Base-by-base conservation (phyloP, 768 basidiomycete genomes). In the Hygrocybe punicea region DNA sequence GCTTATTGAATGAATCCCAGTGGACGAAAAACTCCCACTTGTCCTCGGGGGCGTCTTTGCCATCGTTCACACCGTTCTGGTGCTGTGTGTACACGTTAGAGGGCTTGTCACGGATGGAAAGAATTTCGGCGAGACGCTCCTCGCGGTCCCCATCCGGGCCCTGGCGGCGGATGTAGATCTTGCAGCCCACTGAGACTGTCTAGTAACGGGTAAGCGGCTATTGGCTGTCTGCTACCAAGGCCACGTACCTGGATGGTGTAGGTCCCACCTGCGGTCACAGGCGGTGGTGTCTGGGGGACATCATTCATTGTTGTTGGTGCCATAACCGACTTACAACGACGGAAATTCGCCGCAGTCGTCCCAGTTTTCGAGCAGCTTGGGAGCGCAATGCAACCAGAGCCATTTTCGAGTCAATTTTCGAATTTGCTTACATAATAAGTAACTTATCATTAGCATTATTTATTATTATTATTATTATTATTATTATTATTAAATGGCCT, bases 1-100 rank as follows among this genome's bases (percentile, higher is more conserved):
- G 94, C 71, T 99, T 99, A 79, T 99, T 99, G 81, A 98, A 98
- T 62, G 92, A 85, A 64, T 98, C 93, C 87, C 96, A 99, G 67
- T 99, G 97, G 17, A 98, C 93, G 67, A 98, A 99, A 78, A 86
- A 98, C 71, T 98, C 95, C 71, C 84, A 82, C 64, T 89, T 86
- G 69, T 93, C 91, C 65, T 87, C 87, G 8, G 84, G 81, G 56
- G 81, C 81, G 37, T 72, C 66, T 39, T 80, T 78, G 44, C 82
- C 78, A 39, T 76, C 75, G 13, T 74, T 67, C 14, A 66, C 57
- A 48, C 74, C 71, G 62, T 72, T 74, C 49, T 81, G 25, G 16
- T 21, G 57, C 17, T 40, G 56, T 17, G 78, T 77, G 70, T 85
- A 90, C 1, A 79, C 67, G 62, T 84, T 86, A 55, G 78, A 76